Percentiles rank a stretch among this genome's conserved stretches.
phyloP scores from a whole-genome alignment of 345 rosid genomes.

The Odontarrhena argentea region DNA sequence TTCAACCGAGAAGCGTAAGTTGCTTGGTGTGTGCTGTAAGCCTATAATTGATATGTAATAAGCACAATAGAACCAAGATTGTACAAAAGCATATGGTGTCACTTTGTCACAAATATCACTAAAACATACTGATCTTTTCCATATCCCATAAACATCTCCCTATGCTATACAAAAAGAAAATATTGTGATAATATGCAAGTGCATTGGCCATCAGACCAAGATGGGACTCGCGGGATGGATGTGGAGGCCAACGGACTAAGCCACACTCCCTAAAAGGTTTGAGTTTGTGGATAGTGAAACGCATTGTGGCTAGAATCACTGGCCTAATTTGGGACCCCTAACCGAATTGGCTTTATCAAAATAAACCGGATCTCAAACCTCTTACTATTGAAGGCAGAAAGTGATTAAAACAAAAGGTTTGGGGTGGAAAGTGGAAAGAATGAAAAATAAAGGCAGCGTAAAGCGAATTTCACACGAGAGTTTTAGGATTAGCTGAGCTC shows the following conservation, averaged over 20 bases:
- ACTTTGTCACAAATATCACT: no score
- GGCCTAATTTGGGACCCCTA: neutral
- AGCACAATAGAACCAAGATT: neutral
- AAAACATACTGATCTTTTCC: no score
- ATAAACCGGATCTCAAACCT: neutral
- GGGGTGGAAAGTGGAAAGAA: conserved; percentile 12
- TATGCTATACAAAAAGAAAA: no score
- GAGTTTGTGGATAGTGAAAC: no score
- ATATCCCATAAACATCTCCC: no score
- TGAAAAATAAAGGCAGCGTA: neutral
- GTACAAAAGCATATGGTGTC: neutral
- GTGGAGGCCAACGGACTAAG: no score
- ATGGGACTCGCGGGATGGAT: no score
- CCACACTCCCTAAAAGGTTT: no score
- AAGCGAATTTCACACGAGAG: conserved; percentile 16
- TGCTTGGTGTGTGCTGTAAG: neutral
- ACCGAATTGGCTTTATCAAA: neutral
- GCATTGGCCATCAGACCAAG: no score
- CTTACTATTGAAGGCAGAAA: neutral
- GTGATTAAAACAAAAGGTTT: conserved; percentile 9
- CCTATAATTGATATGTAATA: neutral
- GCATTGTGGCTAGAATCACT: neutral
- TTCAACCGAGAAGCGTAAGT: neutral
- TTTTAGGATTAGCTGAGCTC: conserved; percentile 22
- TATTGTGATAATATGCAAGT: no score